Percentiles rank a stretch among this genome's conserved stretches.
Evolutionary conservation across 306 rosid species (phyloP).

Genomic region (Citrullus mucosospermus): DNA sequence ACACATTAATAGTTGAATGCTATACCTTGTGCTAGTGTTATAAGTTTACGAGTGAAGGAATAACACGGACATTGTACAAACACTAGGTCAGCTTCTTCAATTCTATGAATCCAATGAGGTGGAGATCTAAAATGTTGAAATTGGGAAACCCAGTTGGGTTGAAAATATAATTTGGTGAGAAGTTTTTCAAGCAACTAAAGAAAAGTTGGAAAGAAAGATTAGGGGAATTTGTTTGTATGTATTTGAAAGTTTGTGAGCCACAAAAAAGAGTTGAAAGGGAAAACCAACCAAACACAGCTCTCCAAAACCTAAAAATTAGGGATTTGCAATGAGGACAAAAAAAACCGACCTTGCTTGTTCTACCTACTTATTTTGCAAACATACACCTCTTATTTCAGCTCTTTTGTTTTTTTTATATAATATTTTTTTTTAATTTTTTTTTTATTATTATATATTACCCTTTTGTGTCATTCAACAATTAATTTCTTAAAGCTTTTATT

Average conservation of each 20-base stretch:
- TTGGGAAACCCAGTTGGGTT: background rate
- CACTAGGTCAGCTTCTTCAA: background rate
- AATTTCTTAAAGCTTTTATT: background rate
- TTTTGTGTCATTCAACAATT: background rate
- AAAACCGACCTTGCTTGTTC: slow-evolving; percentile 1
- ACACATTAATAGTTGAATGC: background rate
- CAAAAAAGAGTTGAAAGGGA: background rate
- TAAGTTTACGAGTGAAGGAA: background rate
- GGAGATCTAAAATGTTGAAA: background rate
- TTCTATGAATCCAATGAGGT: background rate
- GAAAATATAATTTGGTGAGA: background rate
- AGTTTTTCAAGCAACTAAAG: background rate
- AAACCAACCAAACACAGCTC: background rate
- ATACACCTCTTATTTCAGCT: slow-evolving; percentile 2
- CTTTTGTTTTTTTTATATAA: background rate
- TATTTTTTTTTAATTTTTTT: background rate
- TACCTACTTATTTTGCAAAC: background rate
- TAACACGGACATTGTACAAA: background rate
- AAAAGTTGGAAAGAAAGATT: background rate
- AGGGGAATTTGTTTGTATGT: background rate
- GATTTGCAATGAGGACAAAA: slow-evolving; percentile 1
- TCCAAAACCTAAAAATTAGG: slow-evolving; percentile 4
- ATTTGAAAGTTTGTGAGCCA: background rate
- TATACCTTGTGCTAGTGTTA: background rate
- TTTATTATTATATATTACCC: background rate